Evolutionary conservation across 2,329 filamentous ascomycete genomes (phyloP).

Genomic region (Cladosporium sp.): DNA sequence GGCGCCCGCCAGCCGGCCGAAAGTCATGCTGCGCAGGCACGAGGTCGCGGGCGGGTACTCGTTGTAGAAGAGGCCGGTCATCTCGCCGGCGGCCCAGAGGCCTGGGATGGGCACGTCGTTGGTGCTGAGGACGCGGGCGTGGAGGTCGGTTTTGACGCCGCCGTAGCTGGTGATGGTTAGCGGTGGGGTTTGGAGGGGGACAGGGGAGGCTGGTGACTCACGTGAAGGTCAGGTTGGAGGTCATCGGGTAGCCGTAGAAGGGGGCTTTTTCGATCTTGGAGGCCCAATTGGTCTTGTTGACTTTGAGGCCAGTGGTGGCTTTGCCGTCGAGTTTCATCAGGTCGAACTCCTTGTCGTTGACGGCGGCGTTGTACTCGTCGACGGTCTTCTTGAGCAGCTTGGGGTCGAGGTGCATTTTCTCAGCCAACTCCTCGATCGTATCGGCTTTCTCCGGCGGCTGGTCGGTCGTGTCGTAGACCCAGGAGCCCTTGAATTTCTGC

Average conservation of each 20-base stretch:
- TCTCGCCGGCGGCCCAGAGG: constrained; percentile 30
- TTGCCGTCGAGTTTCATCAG: constrained; percentile 39
- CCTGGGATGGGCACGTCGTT: constrained; percentile 36
- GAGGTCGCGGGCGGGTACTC: constrained; percentile 32
- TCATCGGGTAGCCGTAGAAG: constrained; percentile 34
- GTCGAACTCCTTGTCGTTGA: constrained; percentile 36
- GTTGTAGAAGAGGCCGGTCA: constrained; percentile 32
- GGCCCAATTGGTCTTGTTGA: constrained; percentile 39
- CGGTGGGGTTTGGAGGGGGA: constrained; percentile 12
- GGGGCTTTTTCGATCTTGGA: constrained; percentile 33
- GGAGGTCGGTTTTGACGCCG: constrained; percentile 35
- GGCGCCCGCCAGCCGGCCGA: constrained; percentile 28
- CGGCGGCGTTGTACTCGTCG: constrained; percentile 35
- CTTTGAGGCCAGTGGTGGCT: constrained; percentile 31
- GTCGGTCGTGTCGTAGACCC: constrained; percentile 40
- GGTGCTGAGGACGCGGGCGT: constrained; percentile 34
- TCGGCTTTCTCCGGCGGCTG: constrained; percentile 35
- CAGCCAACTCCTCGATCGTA: constrained; percentile 35
- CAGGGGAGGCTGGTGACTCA: constrained; percentile 7
- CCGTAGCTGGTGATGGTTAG: constrained; percentile 30
- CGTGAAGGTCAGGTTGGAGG: constrained; percentile 26
- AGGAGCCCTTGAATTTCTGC: constrained; percentile 37
- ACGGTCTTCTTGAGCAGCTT: constrained; percentile 34
- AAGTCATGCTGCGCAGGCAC: constrained; percentile 29
- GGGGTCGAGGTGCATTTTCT: constrained; percentile 34